Evolutionary conservation across 768 basidiomycete species (phyloP), one percentile per base, ranked within the genome.

Genomic region (Mycena galericulata): DNA sequence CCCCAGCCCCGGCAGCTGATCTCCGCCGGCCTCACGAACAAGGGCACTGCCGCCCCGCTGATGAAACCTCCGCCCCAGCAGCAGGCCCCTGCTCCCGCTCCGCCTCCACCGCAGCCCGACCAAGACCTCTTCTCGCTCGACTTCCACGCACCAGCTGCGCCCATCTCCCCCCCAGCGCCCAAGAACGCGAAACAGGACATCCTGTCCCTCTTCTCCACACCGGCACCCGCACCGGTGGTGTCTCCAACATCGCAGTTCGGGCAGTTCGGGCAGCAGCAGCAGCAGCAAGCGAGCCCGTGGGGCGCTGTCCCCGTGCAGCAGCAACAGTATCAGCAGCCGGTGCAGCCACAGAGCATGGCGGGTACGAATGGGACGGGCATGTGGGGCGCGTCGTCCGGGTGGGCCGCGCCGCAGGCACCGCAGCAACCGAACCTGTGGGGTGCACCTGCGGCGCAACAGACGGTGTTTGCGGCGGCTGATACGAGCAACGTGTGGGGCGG

Each of bases 151-250:
- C 89, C 92, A 1, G 73, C 87, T 3, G 71, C 81, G 29, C 55
- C 82, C 8, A 47, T 82, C 10, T 30, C 69, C 11, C 72, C 75
- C 65, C 60, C 78, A 2, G 61, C 81, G 0, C 68, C 78, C 8
- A 94, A 93, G 75, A 91, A 94, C 73, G 86, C 90, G 49, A 96
- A 95, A 72, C 87, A 93, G 61, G 92, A 97, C 71, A 97, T 97
- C 70, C 83, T 97, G 20, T 93, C 93, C 0, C 85, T 97, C 45
- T 96, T 94, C 78, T 88, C 92, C 18, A 73, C 86, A 1, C 76
- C 86, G 0, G 74, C 84, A 0, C 75, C 84, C 0, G 72, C 83
- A 67, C 79, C 54, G 30, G 0, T 74, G 81, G 34, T 70, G 80
- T 57, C 29, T 75, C 77, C 20, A 83, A 81, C 84, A 54, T 83